Conservation (phyloP, 306 rosid genomes). For the Lablab purpureus region DNA sequence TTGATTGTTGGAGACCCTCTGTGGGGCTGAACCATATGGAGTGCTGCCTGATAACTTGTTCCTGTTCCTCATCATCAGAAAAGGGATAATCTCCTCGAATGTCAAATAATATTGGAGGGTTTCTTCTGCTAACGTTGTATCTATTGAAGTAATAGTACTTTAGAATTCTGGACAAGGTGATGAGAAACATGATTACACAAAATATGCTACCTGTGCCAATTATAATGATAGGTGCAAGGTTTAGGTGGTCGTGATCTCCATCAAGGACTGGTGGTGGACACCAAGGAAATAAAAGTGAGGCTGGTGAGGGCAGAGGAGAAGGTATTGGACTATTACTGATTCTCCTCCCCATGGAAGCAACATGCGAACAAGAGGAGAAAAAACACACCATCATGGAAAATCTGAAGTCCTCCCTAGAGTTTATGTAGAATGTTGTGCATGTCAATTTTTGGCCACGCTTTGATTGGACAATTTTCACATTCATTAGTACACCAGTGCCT, state of each 20-base stretch:
- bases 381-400: not conserved
- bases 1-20: constrained; percentile 20
- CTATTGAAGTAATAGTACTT: not conserved
- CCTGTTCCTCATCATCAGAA: not conserved
- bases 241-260: not conserved
- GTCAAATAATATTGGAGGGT: constrained; percentile 16
- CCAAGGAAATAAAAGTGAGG: not conserved
- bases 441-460: not conserved
- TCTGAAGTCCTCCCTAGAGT: not conserved
- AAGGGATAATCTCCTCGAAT: constrained; percentile 11
- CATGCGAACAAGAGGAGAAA: constrained; percentile 6
- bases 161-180: constrained; percentile 6
- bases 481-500: not conserved
- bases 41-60: not conserved
- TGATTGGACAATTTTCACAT: not conserved
- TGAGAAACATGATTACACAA: not conserved
- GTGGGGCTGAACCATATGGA: not conserved
- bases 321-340: not conserved
- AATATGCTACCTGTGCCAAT: not conserved
- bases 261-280: not conserved
- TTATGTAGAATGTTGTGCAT: not conserved
- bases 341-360: not conserved
- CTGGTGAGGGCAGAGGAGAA: not conserved
- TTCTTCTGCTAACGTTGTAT: not conserved
- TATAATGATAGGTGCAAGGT: not conserved